Evolutionary conservation across 345 rosid genomes (phyloP).

Genomic region (Trapa bicornis): DNA sequence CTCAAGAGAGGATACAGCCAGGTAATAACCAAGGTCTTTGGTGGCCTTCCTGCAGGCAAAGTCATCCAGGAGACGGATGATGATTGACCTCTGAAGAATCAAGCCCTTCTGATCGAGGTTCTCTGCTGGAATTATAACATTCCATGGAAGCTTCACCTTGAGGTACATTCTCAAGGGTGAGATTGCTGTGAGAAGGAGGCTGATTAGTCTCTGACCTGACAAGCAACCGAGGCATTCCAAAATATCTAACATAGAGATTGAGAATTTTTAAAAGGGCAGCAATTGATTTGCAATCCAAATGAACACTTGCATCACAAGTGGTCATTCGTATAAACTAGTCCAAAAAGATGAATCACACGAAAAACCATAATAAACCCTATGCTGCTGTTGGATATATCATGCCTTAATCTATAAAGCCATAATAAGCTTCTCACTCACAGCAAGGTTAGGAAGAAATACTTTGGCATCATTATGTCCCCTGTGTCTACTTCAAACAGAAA

Average conservation of each 20-base stretch:
- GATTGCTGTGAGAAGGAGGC: background rate
- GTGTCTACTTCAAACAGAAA: too few species aligned
- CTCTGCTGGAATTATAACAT: conserved; percentile 59
- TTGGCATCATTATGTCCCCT: too few species aligned
- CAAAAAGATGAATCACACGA: too few species aligned
- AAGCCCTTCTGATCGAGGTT: conserved; percentile 53
- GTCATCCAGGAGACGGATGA: conserved; percentile 44
- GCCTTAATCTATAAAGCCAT: too few species aligned
- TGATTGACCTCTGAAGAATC: conserved; percentile 55
- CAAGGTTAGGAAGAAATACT: too few species aligned
- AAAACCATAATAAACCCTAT: too few species aligned
- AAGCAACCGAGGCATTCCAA: background rate
- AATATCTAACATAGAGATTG: background rate
- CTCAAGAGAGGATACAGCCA: conserved; percentile 45
- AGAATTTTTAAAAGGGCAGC: background rate
- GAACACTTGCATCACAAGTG: background rate
- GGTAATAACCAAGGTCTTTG: conserved; percentile 59
- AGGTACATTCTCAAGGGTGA: conserved; percentile 38
- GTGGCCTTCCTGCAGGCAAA: conserved; percentile 53
- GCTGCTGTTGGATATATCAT: too few species aligned
- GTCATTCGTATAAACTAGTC: too few species aligned
- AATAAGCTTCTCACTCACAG: too few species aligned
- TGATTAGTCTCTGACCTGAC: background rate
- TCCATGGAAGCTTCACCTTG: conserved; percentile 65
- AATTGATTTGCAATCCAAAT: background rate